Base-by-base conservation (phyloP, 805 yeast genomes). In the Ogataea paraovalis region DNA sequence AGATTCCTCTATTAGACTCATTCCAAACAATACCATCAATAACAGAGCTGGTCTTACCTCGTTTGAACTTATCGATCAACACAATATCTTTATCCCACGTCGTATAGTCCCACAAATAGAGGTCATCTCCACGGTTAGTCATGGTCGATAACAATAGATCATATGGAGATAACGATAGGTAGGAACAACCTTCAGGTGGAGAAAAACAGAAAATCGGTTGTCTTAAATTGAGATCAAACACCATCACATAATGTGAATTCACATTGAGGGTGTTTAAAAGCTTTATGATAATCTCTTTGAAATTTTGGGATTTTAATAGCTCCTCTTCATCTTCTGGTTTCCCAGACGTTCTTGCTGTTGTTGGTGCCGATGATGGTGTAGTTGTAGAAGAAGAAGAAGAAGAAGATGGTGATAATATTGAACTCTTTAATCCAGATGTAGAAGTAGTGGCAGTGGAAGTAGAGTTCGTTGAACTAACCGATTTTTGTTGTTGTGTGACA, bases 31-130 rank as follows among this genome's bases (percentile, higher is more conserved):
- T 63, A 18, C 76, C 71, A 30, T 69, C 67, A 20, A 83, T 72
- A 1, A 70, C 59, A 0, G 86, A 79, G 6, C 81, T 73, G 1
- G 87, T 82, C 55, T 79, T 80, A 1, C 91, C 90, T 21, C 89
- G 69, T 12, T 64, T 65, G 53, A 80, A 82, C 51, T 78, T 76
- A 16, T 85, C 88, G 42, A 80, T 58, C 20, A 83, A 62, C 1
- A 76, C 67, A 2, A 83, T 70, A 50, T 79, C 79, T 2, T 56
- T 58, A 1, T 82, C 78, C 33, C 74, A 66, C 46, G 72, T 71
- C 40, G 82, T 69, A 46, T 76, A 70, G 56, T 84, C 90, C 85
- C 88, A 84, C 52, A 81, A 67, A 55, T 72, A 81, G 4, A 84
- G 66, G 43, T 70, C 75, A 59, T 85, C 88, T 2, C 91, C 90